A percentile compares a stretch with the other conserved stretches of the same genome.
Conservation (phyloP, 176 grass and related monocot genomes). For the Eragrostis nindensis region DNA sequence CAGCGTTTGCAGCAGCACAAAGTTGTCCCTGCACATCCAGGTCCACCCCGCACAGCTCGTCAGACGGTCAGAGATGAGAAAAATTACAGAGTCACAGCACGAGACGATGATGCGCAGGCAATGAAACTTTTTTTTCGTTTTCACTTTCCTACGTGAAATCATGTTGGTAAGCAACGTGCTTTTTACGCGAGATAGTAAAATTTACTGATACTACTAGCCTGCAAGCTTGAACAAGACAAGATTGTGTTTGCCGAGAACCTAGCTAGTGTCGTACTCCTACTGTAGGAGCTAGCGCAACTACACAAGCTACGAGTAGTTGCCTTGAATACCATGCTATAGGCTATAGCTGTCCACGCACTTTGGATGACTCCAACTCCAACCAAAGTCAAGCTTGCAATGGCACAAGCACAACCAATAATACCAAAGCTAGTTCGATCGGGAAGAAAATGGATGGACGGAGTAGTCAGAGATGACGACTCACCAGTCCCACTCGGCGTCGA, state of each 20-base stretch:
- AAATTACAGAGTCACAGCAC: too few relatives aligned
- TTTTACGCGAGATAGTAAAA: too few relatives aligned
- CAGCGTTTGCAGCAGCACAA: constrained; percentile 75
- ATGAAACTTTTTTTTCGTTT: too few relatives aligned
- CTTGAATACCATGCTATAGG: neutral
- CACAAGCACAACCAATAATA: neutral
- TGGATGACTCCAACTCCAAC: neutral
- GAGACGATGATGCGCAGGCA: too few relatives aligned
- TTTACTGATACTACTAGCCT: too few relatives aligned
- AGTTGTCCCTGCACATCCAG: constrained; percentile 65
- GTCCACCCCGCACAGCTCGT: neutral
- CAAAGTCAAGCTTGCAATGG: neutral
- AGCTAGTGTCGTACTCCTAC: neutral
- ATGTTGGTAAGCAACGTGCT: too few relatives aligned
- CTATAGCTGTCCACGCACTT: neutral
- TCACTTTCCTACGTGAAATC: too few relatives aligned
- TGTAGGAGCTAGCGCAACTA: neutral
- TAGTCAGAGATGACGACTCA: neutral
- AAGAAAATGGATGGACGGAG: neutral
- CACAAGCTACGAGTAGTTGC: constrained; percentile 17
- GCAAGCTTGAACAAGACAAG: neutral
- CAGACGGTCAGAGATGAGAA: too few relatives aligned
- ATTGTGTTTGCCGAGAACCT: neutral
- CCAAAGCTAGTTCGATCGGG: neutral
- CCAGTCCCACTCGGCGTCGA: constrained; percentile 93